Evolutionary conservation across 768 basidiomycete species (phyloP), one percentile per base, ranked within the genome.

Genomic region (Pholiota conissans): DNA sequence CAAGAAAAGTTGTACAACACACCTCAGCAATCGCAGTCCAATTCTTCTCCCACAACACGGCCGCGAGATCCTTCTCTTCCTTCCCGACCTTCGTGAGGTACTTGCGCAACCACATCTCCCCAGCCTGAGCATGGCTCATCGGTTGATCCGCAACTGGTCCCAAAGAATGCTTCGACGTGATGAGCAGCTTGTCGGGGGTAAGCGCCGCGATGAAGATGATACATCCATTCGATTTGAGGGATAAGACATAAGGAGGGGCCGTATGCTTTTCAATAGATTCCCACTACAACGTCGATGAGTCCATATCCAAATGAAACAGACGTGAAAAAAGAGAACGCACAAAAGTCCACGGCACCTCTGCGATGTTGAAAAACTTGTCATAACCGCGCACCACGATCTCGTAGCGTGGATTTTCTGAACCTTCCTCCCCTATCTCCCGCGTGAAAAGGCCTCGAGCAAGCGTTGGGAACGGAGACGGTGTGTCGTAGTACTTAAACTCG

Each of bases 331-430:
- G 32, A 29, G 49, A 37, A 76, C 91, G 64, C 67, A 96, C 96
- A 56, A 86, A 86, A 0, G 90, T 95, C 94, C 95, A 98, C 2
- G 89, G 91, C 4, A 98, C 93, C 71, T 99, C 97, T 3, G 88
- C 92, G 28, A 97, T 92, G 68, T 97, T 98, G 79, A 98, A 98
- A 73, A 99, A 98, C 76, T 99, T 99, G 77, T 98, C 97, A 69
- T 99, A 98, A 0, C 96, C 97, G 46, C 97, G 77, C 0, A 83
- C 89, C 1, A 97, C 86, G 56, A 99, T 95, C 55, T 86, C 75
- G 57, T 79, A 45, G 3, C 42, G 42, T 22, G 42, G 68, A 40
- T 50, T 37, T 29, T n/a, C n/a, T n/a, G n/a, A n/a, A n/a, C 20
- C 55, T 16, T 53, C 59, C 10, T 45, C 62, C 14, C 75, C 68